Percentiles rank a stretch among this genome's conserved stretches.
These are phyloP conservation scores for Erigeron philadelphicus DNA, from an alignment of 140 eudicot genomes.

Conservation along the genomic window DNA sequence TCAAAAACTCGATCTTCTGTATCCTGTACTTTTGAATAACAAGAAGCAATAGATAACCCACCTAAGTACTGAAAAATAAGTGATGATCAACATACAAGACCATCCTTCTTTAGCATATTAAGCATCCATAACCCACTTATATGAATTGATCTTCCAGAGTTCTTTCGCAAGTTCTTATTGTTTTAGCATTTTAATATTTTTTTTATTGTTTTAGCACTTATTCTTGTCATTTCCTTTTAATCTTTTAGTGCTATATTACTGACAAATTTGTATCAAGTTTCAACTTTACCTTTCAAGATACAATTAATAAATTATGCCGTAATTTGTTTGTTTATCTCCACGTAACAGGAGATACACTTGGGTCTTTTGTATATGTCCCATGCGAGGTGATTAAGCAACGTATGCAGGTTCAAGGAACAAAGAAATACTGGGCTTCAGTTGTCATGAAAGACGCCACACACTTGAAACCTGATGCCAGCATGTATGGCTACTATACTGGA, in stretches of 20 bases:
- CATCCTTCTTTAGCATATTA: conserved; percentile 1
- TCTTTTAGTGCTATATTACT: conserved; percentile 9
- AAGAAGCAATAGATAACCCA: neutral
- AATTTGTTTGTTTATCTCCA: conserved; percentile 19
- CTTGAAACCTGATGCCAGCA: conserved; percentile 30
- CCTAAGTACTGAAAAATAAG: neutral
- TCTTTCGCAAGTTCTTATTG: neutral
- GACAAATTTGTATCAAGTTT: conserved; percentile 4
- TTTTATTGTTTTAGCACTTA: neutral
- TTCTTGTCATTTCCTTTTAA: neutral
- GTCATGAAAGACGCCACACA: conserved; percentile 42
- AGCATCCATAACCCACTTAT: neutral
- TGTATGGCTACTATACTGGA: conserved; percentile 83
- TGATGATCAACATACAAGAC: neutral
- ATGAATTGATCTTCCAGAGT: neutral
- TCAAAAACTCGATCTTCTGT: neutral
- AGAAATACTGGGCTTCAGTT: conserved; percentile 66
- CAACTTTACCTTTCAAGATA: conserved; percentile 10
- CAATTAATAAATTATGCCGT: neutral
- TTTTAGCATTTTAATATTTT: neutral
- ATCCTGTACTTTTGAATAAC: neutral
- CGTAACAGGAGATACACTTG: conserved; percentile 86
- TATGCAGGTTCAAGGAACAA: conserved; percentile 96
- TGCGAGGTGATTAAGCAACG: conserved; percentile 99
- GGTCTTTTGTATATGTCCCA: conserved; percentile 89